Evolutionary conservation across 2,329 filamentous ascomycete genomes (phyloP).

Genomic region (Emmonsia crescens): DNA sequence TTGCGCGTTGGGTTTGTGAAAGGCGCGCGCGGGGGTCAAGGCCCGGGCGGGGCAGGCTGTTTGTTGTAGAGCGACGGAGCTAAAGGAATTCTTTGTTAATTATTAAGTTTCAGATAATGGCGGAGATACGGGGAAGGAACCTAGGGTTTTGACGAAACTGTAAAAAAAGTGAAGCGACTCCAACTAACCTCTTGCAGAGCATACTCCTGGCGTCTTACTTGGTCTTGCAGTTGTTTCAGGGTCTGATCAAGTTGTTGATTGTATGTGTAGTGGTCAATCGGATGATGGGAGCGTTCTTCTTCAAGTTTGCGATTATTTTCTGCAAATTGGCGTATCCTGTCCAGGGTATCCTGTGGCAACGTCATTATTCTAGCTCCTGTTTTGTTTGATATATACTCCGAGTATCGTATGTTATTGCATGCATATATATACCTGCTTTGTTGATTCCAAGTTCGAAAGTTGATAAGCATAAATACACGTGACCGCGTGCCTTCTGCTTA

Average conservation of each 20-base stretch:
- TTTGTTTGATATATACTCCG: background rate
- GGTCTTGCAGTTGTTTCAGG: conserved; percentile 53
- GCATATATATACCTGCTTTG: background rate
- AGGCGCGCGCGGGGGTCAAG: conserved; percentile 25
- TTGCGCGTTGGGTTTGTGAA: conserved; percentile 44
- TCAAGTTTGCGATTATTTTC: conserved; percentile 26
- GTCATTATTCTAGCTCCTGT: background rate
- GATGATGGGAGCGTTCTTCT: conserved; percentile 21
- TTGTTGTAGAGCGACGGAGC: conserved; percentile 9
- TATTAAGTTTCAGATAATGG: background rate
- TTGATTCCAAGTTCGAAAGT: background rate
- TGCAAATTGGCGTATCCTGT: conserved; percentile 18
- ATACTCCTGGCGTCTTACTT: conserved; percentile 37
- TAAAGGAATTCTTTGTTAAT: background rate
- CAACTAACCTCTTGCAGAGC: conserved; percentile 35
- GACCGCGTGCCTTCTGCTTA: background rate
- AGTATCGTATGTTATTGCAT: background rate
- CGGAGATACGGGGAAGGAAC: background rate
- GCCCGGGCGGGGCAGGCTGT: conserved; percentile 19
- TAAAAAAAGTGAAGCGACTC: background rate
- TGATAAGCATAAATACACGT: background rate
- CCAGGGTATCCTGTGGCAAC: conserved; percentile 3
- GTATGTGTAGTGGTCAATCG: conserved; percentile 24
- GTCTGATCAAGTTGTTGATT: conserved; percentile 49
- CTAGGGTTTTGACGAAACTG: background rate